Conservation (phyloP, 345 rosid species). For the Bretschneidera sinensis region DNA sequence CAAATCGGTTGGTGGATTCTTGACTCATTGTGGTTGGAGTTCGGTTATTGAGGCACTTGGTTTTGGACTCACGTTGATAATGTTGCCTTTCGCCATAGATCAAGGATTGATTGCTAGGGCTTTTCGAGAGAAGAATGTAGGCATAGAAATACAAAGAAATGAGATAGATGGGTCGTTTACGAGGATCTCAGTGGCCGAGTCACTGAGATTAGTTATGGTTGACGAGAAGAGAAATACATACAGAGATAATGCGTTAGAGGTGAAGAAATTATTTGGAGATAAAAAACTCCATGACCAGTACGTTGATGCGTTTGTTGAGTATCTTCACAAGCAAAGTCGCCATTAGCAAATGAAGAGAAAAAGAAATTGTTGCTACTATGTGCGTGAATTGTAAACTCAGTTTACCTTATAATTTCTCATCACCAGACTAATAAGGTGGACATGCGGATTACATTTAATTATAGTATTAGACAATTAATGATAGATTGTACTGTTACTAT, state of each 20-base stretch:
- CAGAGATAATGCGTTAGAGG: conserved; percentile 13
- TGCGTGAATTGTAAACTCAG: no score
- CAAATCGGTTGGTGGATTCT: conserved; percentile 38
- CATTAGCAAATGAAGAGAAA: no score
- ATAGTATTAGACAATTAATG: no score
- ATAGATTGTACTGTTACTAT: no score
- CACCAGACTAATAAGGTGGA: no score
- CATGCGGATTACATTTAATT: no score
- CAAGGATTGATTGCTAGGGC: conserved; percentile 19
- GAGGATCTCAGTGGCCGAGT: conserved; percentile 18
- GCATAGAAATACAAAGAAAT: conserved; percentile 10
- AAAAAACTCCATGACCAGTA: conserved; percentile 15
- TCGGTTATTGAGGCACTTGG: conserved; percentile 40
- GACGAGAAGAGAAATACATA: conserved; percentile 24
- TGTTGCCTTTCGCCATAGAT: conserved; percentile 11
- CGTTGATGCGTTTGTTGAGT: conserved; percentile 16
- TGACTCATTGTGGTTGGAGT: conserved; percentile 46
- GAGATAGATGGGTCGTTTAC: conserved; percentile 20
- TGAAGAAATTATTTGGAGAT: conserved; percentile 18
- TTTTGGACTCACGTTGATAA: conserved; percentile 14
- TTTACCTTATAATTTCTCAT: no score
- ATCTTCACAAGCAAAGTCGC: conserved; percentile 8
- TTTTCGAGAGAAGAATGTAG: conserved; percentile 18
- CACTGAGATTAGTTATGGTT: conserved; percentile 13
- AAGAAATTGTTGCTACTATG: no score